Base-by-base conservation (phyloP, 257 asterid species). In the Gardenia jasminoides region DNA sequence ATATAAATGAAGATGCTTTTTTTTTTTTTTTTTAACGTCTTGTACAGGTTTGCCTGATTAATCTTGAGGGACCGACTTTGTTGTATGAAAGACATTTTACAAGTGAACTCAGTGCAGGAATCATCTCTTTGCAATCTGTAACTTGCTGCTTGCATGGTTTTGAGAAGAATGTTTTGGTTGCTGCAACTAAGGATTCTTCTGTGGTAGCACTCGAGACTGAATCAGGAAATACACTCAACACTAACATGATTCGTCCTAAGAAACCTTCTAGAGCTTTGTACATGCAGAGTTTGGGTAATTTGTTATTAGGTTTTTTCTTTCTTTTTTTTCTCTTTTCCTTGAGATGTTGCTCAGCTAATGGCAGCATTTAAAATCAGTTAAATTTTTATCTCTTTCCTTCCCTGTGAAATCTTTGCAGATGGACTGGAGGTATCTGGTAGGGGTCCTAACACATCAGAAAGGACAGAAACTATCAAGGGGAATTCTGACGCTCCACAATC, bases 111-210 rank as follows among this genome's bases (percentile, higher is more conserved):
- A 75, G 91, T 79, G 82, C 91, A 3, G 97, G 96, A 80, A 87
- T 92, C 76, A 81, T 93, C 84, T 93, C 98, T 41, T 82, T 82
- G 83, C 96, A 93, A 87, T 92, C 90, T 71, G 89, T 83, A 71
- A 85, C 88, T 28, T 92, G 97, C 88, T 92, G 86, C 85, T 82
- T 93, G 79, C 94, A 95, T 79, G 98, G 99, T 65, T 95, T 95
- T 74, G 94, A 95, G 72, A 95, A 95, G 88, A 92, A 91, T 77
- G 90, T 87, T 43, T 79, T 93, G 46, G 76, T 93, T 67, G 90
- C 87, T 46, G 93, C 97, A 36, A 90, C 97, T 30, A 95, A 90
- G 82, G 99, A 93, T 86, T 95, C 98, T 52, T 93, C 99, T 71
- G 82, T 93, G 52, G 50, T 84, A 70, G 88, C 97, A 68, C 89